Evolutionary conservation across 257 asterid genomes (phyloP), one percentile per base, ranked within the genome.

Genomic region (Salvia splendens): DNA sequence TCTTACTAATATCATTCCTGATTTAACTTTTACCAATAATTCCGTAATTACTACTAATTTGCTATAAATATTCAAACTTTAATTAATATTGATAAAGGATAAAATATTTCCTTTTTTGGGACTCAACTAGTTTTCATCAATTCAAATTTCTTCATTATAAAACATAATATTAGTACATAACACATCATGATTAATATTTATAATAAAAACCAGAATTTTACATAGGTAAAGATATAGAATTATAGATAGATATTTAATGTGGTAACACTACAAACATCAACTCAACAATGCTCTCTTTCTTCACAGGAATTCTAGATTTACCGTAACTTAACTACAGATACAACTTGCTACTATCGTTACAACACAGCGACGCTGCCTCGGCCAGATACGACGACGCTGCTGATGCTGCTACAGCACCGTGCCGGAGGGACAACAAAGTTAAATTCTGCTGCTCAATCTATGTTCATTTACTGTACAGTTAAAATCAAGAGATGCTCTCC

Each of bases 191-290:
- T 24, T 24, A 24, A 24, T 24, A 24, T 24, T 24, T 24, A 24
- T 24, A 24, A 24, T 24, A 24, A 24, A 24, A 24, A 24, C 30
- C 30, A 24, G 30, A 24, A 24, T 2, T 24, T 24, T 24, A 24
- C 30, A 0, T 24, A 24, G 2, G 30, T 24, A 24, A 24, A 17
- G 20, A 24, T 24, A 2, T 24, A 24, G 30, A 24, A 24, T 24
- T 38, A 38, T 5, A 38, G 8, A 38, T 38, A 38, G 42, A 38
- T 61, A 76, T 28, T 38, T 47, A 5, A 68, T 35, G 62, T 68
- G 51, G 28, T 24, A 15, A 24, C 73, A 76, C 81, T 56, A 65
- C 73, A 75, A 68, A 59, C 81, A 69, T 52, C 69, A 69, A 42
- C 61, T 64, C 33, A 28, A 77, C 76, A 41, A 50, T 48, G 56